A percentile compares a stretch with the other conserved stretches of the same genome.
Conservation (phyloP, 2,329 filamentous ascomycete species). For the Botrytis porri region DNA sequence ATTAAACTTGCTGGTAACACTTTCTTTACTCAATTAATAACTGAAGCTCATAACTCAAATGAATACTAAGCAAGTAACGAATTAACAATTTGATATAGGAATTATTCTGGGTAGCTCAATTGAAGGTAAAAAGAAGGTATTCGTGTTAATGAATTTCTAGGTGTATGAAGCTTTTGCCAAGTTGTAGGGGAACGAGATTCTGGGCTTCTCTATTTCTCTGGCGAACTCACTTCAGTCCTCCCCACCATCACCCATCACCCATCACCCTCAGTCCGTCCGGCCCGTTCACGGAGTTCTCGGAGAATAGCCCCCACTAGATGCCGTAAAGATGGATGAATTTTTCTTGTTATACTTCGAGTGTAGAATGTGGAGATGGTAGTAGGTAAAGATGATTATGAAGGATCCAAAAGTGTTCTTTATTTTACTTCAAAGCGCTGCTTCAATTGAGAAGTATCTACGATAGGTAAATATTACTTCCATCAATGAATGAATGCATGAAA, state of each 20-base stretch:
- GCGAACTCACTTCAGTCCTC: background rate
- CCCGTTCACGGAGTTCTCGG: background rate
- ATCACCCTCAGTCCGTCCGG: no score
- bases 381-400: background rate
- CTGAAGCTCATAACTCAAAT: constrained; percentile 3
- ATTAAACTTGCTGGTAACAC: background rate
- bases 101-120: background rate
- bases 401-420: background rate
- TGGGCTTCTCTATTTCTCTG: background rate
- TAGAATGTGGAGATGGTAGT: background rate
- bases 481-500: background rate
- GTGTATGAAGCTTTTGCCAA: constrained; percentile 7
- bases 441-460: background rate
- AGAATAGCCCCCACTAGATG: background rate
- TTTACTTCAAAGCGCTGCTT: background rate
- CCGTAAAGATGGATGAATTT: background rate
- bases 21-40: background rate
- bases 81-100: background rate
- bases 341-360: background rate
- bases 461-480: background rate
- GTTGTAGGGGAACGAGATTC: background rate
- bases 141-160: background rate
- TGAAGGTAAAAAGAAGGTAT: background rate
- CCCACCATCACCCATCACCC: background rate
- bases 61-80: background rate